These are phyloP conservation scores for Hirsutella thompsonii DNA, from an alignment of 2,329 filamentous ascomycete species.

Conservation along the genomic window DNA sequence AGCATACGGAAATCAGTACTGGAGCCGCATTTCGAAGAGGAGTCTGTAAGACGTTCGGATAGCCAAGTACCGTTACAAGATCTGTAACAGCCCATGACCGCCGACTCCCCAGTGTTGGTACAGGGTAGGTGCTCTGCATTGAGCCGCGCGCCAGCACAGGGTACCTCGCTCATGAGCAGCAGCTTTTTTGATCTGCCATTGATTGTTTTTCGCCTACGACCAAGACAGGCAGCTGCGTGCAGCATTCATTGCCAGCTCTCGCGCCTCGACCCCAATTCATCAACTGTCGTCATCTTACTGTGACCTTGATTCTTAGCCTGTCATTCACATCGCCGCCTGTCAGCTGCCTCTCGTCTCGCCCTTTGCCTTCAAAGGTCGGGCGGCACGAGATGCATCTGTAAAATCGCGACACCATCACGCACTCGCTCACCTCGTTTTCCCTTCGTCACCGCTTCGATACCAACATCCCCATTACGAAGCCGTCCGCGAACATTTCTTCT, in stretches of 20 bases:
- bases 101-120: no score
- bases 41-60: no score
- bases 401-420: constrained; percentile 2
- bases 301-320: background rate
- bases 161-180: no score
- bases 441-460: constrained; percentile 1
- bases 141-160: no score
- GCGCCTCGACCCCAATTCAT: background rate
- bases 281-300: constrained; percentile 5
- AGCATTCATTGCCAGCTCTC: background rate
- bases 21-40: no score
- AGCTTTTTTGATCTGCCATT: background rate
- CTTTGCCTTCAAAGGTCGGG: constrained; percentile 4
- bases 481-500: background rate
- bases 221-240: constrained; percentile 14
- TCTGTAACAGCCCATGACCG: no score
- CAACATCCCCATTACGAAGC: background rate
- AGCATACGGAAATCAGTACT: no score
- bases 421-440: constrained; percentile 5
- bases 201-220: constrained; percentile 7
- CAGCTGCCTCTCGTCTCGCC: background rate
- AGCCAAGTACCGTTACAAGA: no score
- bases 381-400: constrained; percentile 15
- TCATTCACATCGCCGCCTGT: background rate
- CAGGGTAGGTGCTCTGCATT: no score